phyloP scores from a whole-genome alignment of 23 red algal genomes.

The Gracilaria gracilis region DNA sequence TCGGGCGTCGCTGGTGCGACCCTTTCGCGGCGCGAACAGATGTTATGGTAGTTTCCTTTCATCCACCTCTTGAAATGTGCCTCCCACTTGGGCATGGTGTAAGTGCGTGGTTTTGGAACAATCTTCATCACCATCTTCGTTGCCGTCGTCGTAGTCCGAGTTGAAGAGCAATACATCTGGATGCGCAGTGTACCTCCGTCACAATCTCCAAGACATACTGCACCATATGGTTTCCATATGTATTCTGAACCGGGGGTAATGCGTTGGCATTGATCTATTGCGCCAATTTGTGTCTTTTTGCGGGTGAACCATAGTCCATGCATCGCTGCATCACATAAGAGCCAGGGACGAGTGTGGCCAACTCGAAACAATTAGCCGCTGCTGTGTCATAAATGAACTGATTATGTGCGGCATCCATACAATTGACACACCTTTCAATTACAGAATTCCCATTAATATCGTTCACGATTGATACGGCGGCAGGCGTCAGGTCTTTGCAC shows the following conservation, averaged over 20 bases:
- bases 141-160: conserved; percentile 10
- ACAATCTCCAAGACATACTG: conserved; percentile 95
- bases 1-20: neutral
- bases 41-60: conserved; percentile 51
- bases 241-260: conserved; percentile 83
- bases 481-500: conserved; percentile 69
- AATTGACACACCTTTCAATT: conserved; percentile 89
- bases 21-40: conserved; percentile 18
- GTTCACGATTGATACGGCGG: conserved; percentile 83
- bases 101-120: neutral
- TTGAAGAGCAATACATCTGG: conserved; percentile 1
- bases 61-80: conserved; percentile 68
- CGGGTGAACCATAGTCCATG: conserved; percentile 88
- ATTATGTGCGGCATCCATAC: conserved; percentile 78
- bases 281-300: conserved; percentile 79
- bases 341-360: conserved; percentile 95
- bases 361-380: conserved; percentile 80
- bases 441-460: conserved; percentile 99
- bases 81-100: neutral
- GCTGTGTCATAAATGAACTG: conserved; percentile 96
- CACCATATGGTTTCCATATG: conserved; percentile 96
- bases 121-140: conserved; percentile 14
- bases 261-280: conserved; percentile 77
- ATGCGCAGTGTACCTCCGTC: conserved; percentile 50
- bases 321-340: conserved; percentile 99